Percentiles rank a stretch among this genome's conserved stretches.
Evolutionary conservation across 2,329 filamentous ascomycete species (phyloP).

Genomic region (Thelonectria blattea): DNA sequence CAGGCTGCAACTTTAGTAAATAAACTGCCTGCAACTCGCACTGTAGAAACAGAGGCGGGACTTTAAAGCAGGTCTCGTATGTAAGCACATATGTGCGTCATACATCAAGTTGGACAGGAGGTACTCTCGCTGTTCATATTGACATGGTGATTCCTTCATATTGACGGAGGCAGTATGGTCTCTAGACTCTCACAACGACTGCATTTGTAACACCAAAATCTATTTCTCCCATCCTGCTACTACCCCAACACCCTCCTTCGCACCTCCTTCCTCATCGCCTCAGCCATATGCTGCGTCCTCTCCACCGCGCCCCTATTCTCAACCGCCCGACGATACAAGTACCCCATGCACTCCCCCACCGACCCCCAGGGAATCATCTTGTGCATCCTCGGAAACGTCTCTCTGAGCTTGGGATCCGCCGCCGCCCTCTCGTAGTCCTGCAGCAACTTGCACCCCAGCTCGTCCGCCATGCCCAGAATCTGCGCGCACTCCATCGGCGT

Average conservation of each 20-base stretch:
- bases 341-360: conserved; percentile 46
- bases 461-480: conserved; percentile 64
- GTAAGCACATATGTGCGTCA: too few species aligned
- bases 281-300: conserved; percentile 39
- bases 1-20: too few species aligned
- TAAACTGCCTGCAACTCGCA: too few species aligned
- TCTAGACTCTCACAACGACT: too few species aligned
- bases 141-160: too few species aligned
- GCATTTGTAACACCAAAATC: too few species aligned
- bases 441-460: conserved; percentile 57
- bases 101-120: too few species aligned
- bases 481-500: conserved; percentile 55
- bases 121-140: too few species aligned
- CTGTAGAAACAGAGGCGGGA: too few species aligned
- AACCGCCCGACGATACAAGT: conserved; percentile 45
- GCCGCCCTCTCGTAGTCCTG: conserved; percentile 40
- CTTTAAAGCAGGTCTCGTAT: too few species aligned
- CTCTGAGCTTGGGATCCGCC: not conserved
- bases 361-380: conserved; percentile 50
- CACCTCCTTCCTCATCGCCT: conserved; percentile 39
- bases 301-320: conserved; percentile 48
- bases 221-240: too few species aligned
- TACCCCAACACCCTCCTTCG: conserved; percentile 35
- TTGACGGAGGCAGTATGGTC: too few species aligned
- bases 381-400: conserved; percentile 39